Evolutionary conservation across 2,329 filamentous ascomycete genomes (phyloP).

Genomic region (Rachicladosporium sp.): DNA sequence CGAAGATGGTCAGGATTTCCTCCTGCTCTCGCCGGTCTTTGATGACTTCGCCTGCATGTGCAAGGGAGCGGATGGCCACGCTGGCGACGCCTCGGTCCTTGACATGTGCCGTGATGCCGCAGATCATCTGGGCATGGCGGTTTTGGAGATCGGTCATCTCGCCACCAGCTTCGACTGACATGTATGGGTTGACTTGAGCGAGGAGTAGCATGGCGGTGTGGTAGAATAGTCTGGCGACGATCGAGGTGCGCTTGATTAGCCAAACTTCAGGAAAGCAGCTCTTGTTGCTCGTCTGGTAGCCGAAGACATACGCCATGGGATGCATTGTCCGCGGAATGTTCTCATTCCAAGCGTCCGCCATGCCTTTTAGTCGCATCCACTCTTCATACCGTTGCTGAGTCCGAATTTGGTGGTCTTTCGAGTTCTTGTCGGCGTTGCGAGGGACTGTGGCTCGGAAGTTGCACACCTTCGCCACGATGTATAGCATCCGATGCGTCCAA

Average conservation of each 20-base stretch:
- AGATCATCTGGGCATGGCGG: constrained; percentile 71
- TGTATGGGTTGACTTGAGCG: constrained; percentile 63
- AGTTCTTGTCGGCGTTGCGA: constrained; percentile 45
- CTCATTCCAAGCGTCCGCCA: constrained; percentile 73
- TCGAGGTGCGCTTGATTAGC: constrained; percentile 70
- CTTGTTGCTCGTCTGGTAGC: constrained; percentile 52
- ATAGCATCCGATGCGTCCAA: constrained; percentile 83
- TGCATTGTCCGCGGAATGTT: constrained; percentile 76
- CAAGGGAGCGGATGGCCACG: constrained; percentile 66
- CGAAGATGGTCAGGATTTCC: constrained; percentile 67
- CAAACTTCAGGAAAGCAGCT: constrained; percentile 81
- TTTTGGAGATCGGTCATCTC: constrained; percentile 61
- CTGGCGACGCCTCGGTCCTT: constrained; percentile 69
- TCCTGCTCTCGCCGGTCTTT: constrained; percentile 59
- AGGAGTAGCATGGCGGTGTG: constrained; percentile 76
- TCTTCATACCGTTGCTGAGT: constrained; percentile 55
- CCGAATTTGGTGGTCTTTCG: constrained; percentile 51
- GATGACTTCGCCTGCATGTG: constrained; percentile 64
- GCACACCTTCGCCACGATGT: constrained; percentile 73
- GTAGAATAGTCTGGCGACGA: constrained; percentile 76
- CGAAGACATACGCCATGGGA: constrained; percentile 64
- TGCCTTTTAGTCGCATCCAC: constrained; percentile 67
- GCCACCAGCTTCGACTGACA: constrained; percentile 41
- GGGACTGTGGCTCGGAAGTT: constrained; percentile 68
- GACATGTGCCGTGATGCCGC: constrained; percentile 76